Conservation (phyloP, 225 moss, liverwort and hornwort species). For the Rhytidiadelphus loreus region DNA sequence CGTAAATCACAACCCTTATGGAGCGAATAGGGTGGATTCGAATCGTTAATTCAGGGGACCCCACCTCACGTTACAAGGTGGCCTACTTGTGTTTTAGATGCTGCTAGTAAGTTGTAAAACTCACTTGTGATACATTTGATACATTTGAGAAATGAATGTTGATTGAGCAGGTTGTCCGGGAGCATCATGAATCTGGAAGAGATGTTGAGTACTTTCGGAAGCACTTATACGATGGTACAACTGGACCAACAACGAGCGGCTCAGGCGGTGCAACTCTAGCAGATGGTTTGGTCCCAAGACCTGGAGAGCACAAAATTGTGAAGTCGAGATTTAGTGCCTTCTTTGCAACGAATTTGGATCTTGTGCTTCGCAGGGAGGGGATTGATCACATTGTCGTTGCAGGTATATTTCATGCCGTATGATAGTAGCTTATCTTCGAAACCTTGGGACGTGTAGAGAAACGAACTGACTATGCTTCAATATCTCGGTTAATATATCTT, state of each 20-base stretch:
- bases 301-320: conserved; percentile 54
- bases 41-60: too few species aligned
- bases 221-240: conserved; percentile 66
- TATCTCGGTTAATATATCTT: not conserved
- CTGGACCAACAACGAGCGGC: conserved; percentile 66
- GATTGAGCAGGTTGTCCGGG: conserved; percentile 52
- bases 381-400: conserved; percentile 58
- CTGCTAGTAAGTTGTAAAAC: not conserved
- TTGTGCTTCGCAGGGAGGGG: conserved; percentile 71
- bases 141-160: not conserved
- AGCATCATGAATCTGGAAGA: conserved; percentile 83
- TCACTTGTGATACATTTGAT: not conserved
- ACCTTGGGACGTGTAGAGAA: not conserved
- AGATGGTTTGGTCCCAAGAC: conserved; percentile 49
- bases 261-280: conserved; percentile 59
- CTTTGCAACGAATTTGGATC: conserved; percentile 83
- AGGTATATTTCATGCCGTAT: conserved; percentile 18
- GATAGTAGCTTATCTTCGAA: not conserved
- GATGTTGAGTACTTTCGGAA: conserved; percentile 82
- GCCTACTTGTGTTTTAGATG: not conserved
- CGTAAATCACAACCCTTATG: too few species aligned
- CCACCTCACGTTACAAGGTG: not conserved
- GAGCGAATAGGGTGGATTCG: too few species aligned
- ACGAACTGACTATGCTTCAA: not conserved
- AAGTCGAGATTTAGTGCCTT: conserved; percentile 90